phyloP scores from a whole-genome alignment of 805 yeast genomes.

The Kregervanrija delftensis region DNA sequence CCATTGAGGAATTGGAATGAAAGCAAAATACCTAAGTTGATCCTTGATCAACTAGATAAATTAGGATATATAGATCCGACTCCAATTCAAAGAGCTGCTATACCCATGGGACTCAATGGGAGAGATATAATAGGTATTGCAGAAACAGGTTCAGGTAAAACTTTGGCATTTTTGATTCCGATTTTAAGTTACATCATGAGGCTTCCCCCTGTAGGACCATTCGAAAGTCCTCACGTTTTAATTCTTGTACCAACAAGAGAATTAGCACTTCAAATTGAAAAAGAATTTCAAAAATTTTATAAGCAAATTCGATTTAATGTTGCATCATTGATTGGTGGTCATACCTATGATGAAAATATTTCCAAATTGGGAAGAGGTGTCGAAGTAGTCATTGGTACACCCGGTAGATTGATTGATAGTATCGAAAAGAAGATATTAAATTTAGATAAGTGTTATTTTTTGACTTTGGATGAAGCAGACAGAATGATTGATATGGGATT shows the following conservation, averaged over 20 bases:
- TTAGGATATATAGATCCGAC: constrained; percentile 63
- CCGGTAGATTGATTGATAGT: constrained; percentile 84
- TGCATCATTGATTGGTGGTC: constrained; percentile 84
- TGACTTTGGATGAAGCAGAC: constrained; percentile 92
- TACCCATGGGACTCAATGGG: constrained; percentile 57
- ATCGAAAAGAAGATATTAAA: constrained; percentile 59
- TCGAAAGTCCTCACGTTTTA: constrained; percentile 68
- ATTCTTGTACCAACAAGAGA: constrained; percentile 92
- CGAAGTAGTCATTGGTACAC: constrained; percentile 86
- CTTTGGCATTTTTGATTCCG: constrained; percentile 77
- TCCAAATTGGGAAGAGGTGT: constrained; percentile 54
- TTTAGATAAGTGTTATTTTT: constrained; percentile 52
- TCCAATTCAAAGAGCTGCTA: constrained; percentile 84
- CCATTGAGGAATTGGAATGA: constrained; percentile 80
- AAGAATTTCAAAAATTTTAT: constrained; percentile 40
- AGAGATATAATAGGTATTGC: constrained; percentile 85
- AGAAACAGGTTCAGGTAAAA: constrained; percentile 95
- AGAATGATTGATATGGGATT: constrained; percentile 94
- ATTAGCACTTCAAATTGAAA: constrained; percentile 78
- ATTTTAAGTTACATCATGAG: constrained; percentile 47
- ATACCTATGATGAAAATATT: constrained; percentile 61
- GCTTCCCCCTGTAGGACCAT: constrained; percentile 36
- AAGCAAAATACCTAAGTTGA: constrained; percentile 35
- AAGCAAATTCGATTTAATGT: constrained; percentile 34
- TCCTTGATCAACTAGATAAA: constrained; percentile 28